A percentile compares a stretch with the other conserved stretches of the same genome.
These are phyloP conservation scores for Rusavskia elegans DNA, from an alignment of 495 filamentous ascomycete species.

Conservation along the genomic window DNA sequence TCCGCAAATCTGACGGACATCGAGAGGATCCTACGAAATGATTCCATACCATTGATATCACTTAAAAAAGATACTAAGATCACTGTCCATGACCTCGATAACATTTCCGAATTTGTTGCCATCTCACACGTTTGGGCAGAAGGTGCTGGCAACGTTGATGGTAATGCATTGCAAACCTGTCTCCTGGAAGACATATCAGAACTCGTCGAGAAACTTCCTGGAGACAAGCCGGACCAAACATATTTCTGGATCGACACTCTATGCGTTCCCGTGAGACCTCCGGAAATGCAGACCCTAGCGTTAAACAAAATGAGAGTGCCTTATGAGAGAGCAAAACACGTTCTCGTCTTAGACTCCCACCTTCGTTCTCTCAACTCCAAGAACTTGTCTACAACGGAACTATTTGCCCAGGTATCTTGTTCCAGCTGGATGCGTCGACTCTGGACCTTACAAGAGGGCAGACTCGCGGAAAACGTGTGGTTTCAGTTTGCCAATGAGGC, in stretches of 20 bases:
- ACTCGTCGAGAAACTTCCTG: background rate
- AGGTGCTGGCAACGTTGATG: background rate
- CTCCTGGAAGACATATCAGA: background rate
- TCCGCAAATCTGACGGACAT: background rate
- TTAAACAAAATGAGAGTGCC: slow-evolving; percentile 2
- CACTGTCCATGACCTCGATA: background rate
- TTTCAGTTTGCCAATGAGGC: slow-evolving; percentile 2
- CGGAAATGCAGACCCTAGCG: background rate
- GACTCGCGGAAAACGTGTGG: background rate
- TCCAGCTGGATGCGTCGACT: slow-evolving; percentile 4
- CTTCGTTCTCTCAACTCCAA: background rate
- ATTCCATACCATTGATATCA: background rate
- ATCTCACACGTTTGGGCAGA: slow-evolving; percentile 3
- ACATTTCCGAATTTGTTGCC: background rate
- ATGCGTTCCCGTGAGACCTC: background rate
- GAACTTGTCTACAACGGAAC: background rate
- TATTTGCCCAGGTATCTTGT: background rate
- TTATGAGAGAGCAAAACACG: background rate
- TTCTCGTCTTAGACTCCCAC: background rate
- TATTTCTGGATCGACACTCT: slow-evolving; percentile 2
- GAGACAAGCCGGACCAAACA: background rate
- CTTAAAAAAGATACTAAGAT: background rate
- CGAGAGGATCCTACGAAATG: background rate
- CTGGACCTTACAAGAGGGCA: slow-evolving; percentile 6
- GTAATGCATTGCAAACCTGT: background rate